phyloP scores from a whole-genome alignment of 805 yeast species.

The Novakomyces olei region DNA sequence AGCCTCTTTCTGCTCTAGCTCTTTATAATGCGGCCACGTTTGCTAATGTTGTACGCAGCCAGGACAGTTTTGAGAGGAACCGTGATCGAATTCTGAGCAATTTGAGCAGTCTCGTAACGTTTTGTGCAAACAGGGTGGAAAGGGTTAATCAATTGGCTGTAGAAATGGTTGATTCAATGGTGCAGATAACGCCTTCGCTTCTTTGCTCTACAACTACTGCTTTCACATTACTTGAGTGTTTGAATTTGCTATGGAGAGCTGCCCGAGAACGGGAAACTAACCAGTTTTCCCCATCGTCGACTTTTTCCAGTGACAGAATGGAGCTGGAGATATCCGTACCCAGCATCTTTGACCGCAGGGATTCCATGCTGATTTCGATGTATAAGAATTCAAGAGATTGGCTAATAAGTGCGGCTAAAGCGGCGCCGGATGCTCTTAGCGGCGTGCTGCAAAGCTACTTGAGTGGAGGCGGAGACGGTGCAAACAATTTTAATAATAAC shows the following conservation, averaged over 20 bases:
- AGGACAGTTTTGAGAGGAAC: constrained; percentile 19
- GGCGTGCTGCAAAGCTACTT: constrained; percentile 60
- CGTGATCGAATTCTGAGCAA: constrained; percentile 45
- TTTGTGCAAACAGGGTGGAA: constrained; percentile 57
- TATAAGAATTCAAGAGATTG: constrained; percentile 41
- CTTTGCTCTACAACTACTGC: constrained; percentile 53
- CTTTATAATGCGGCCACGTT: constrained; percentile 19
- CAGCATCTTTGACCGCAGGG: constrained; percentile 58
- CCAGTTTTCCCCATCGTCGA: constrained; percentile 65
- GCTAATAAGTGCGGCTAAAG: constrained; percentile 35
- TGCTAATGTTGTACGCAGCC: not conserved
- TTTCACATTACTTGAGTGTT: constrained; percentile 58
- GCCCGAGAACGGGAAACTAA: constrained; percentile 63
- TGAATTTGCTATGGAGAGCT: constrained; percentile 57
- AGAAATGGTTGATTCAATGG: constrained; percentile 47
- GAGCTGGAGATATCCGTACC: constrained; percentile 36
- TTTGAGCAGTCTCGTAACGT: constrained; percentile 39
- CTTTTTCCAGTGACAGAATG: constrained; percentile 27
- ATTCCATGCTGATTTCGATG: constrained; percentile 37
- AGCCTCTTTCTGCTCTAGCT: constrained; percentile 43
- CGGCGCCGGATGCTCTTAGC: constrained; percentile 52
- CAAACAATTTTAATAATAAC: constrained; percentile 18
- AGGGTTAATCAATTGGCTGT: constrained; percentile 62
- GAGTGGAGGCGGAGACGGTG: constrained; percentile 24
- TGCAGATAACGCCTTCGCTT: constrained; percentile 48